A percentile compares a stretch with the other conserved stretches of the same genome.
Evolutionary conservation across 1,284 basidiomycete genomes (phyloP).

Genomic region (Rhizopogon parksii): DNA sequence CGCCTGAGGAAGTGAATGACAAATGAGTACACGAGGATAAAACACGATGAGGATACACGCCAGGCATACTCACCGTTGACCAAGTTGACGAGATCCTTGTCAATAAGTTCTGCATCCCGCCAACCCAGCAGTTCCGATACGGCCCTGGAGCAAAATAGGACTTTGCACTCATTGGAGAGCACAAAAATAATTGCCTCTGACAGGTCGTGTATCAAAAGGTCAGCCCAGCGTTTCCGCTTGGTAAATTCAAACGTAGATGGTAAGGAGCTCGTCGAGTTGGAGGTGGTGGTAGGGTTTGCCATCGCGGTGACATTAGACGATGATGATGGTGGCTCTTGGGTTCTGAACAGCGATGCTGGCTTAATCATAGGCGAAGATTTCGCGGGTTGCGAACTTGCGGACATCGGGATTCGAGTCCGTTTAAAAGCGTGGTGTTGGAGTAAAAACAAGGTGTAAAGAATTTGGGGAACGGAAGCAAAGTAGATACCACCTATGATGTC

Average conservation of each 20-base stretch:
- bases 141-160: conserved; percentile 68
- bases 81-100: conserved; percentile 56
- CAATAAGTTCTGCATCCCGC: conserved; percentile 66
- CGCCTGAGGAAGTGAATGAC: conserved; percentile 33
- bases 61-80: conserved; percentile 47
- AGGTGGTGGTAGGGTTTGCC: not conserved
- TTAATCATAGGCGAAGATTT: conserved; percentile 19
- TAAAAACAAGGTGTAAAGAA: not conserved
- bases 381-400: conserved; percentile 4
- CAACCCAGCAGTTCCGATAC: conserved; percentile 69
- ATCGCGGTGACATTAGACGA: not conserved
- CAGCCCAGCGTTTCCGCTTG: conserved; percentile 79
- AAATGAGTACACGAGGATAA: conserved; percentile 5
- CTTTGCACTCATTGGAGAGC: conserved; percentile 50
- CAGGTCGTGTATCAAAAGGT: conserved; percentile 72
- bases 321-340: not conserved
- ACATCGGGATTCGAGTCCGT: conserved; percentile 2
- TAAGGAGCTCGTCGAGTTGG: conserved; percentile 10
- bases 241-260: conserved; percentile 68
- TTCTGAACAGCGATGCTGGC: conserved; percentile 1
- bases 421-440: not conserved
- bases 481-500: conserved; percentile 8
- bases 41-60: not conserved
- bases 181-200: conserved; percentile 68
- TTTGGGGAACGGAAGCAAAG: not conserved